phyloP scores from a whole-genome alignment of 495 filamentous ascomycete genomes.

The Penicillium subrubescens region DNA sequence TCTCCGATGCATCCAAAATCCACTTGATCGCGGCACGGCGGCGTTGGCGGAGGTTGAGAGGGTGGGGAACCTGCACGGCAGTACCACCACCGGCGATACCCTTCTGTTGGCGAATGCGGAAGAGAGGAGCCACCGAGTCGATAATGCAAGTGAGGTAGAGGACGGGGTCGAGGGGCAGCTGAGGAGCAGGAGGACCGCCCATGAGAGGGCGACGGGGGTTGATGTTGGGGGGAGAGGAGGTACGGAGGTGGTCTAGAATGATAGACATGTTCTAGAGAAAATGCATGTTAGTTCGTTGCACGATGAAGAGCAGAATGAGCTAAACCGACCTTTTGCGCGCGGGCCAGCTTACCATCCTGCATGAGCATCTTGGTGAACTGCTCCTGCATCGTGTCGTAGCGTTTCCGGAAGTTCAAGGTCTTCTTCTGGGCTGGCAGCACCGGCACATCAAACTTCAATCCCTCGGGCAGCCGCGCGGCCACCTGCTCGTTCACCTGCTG shows the following conservation, averaged over 20 bases:
- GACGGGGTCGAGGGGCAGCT: constrained; percentile 77
- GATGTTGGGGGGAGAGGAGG: constrained; percentile 70
- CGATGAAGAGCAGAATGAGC: background rate
- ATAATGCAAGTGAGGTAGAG: constrained; percentile 84
- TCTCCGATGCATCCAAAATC: constrained; percentile 81
- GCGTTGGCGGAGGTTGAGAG: constrained; percentile 71
- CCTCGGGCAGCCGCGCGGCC: constrained; percentile 38
- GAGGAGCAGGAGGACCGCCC: constrained; percentile 67
- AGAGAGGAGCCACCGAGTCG: constrained; percentile 90
- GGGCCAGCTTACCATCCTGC: constrained; percentile 80
- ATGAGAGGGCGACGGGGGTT: constrained; percentile 71
- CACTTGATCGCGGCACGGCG: constrained; percentile 77
- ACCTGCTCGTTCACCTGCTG: constrained; percentile 37
- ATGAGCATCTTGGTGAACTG: constrained; percentile 91
- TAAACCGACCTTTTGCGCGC: constrained; percentile 73
- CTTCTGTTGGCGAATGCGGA: constrained; percentile 73
- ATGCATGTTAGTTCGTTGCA: background rate
- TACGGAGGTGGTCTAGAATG: constrained; percentile 87
- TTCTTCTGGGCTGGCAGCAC: constrained; percentile 54
- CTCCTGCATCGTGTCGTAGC: constrained; percentile 79
- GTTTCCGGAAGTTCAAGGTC: constrained; percentile 64
- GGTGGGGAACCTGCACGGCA: constrained; percentile 79
- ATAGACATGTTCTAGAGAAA: constrained; percentile 72
- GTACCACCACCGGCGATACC: constrained; percentile 84
- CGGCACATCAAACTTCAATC: constrained; percentile 77